Evolutionary conservation across 78 protist genomes (phyloP).

Genomic region (Cavenderia fasciculata): DNA sequence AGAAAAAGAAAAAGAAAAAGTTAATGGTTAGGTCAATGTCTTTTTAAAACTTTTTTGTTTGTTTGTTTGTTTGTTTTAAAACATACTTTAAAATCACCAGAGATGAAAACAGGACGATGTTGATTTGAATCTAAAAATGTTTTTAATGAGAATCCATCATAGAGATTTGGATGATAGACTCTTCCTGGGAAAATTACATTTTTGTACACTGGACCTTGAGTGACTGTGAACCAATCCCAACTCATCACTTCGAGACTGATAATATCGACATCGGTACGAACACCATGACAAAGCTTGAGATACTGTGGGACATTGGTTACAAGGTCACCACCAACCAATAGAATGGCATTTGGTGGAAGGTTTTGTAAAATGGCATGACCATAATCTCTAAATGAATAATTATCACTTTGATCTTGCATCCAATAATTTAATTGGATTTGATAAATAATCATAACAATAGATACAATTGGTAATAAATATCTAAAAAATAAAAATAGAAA

Average conservation of each 20-base stretch:
- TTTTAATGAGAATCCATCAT: constrained; percentile 48
- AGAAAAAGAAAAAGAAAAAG: no score
- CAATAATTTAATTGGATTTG: constrained; percentile 16
- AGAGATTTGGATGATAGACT: constrained; percentile 52
- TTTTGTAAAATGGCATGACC: constrained; percentile 48
- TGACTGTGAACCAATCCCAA: constrained; percentile 63
- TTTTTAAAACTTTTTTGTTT: no score
- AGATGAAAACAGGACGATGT: constrained; percentile 36
- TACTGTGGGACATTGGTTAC: constrained; percentile 67
- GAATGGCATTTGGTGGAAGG: constrained; percentile 34
- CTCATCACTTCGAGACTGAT: constrained; percentile 57
- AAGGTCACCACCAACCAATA: constrained; percentile 64
- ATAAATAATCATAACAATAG: background rate
- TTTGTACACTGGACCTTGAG: constrained; percentile 34
- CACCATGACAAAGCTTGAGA: constrained; percentile 34
- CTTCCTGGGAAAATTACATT: constrained; percentile 50
- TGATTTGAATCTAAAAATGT: constrained; percentile 35
- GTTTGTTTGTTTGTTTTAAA: no score
- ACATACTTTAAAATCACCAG: constrained; percentile 69
- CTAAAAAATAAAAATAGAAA: background rate
- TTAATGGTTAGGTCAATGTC: no score
- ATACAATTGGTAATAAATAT: constrained; percentile 25
- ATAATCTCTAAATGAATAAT: constrained; percentile 34
- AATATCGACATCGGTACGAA: constrained; percentile 56
- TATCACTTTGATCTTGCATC: constrained; percentile 65